Percentiles rank a stretch among this genome's conserved stretches.
Conservation (phyloP, 345 rosid genomes). For the Syzygium jambos region DNA sequence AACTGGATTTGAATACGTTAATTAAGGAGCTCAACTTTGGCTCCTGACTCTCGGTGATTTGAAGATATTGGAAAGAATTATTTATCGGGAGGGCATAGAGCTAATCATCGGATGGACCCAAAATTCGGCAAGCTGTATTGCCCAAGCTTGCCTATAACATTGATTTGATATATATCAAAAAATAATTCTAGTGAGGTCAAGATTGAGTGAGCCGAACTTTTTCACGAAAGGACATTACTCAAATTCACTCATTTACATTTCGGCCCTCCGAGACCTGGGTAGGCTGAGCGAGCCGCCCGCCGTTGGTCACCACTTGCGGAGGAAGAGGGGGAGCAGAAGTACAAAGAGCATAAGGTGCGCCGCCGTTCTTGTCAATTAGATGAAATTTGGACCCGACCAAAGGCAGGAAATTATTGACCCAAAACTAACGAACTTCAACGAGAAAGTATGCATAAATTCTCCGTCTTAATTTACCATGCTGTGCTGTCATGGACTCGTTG, state of each 20-base stretch:
- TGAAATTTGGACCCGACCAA: not conserved
- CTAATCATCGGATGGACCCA: not conserved
- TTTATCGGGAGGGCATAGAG: not conserved
- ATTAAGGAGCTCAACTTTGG: no score
- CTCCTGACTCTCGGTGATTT: no score
- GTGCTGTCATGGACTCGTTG: not conserved
- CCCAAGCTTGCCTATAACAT: not conserved
- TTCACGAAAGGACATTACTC: not conserved
- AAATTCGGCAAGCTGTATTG: not conserved
- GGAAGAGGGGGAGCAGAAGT: not conserved
- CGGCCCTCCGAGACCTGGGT: not conserved
- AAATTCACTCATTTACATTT: not conserved
- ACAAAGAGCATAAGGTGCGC: not conserved
- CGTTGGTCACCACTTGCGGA: not conserved
- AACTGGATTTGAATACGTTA: no score
- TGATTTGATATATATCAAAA: not conserved
- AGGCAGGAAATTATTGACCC: not conserved
- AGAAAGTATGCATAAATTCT: not conserved
- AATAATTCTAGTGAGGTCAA: accelerated
- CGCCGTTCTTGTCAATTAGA: not conserved
- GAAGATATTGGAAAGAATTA: not conserved
- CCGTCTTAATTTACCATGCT: not conserved
- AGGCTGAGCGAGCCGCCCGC: not conserved
- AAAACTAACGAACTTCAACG: not conserved
- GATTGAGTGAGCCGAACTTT: not conserved